These are phyloP conservation scores for Chlorella sp. DNA, from an alignment of 139 green algal species.

Conservation along the genomic window DNA sequence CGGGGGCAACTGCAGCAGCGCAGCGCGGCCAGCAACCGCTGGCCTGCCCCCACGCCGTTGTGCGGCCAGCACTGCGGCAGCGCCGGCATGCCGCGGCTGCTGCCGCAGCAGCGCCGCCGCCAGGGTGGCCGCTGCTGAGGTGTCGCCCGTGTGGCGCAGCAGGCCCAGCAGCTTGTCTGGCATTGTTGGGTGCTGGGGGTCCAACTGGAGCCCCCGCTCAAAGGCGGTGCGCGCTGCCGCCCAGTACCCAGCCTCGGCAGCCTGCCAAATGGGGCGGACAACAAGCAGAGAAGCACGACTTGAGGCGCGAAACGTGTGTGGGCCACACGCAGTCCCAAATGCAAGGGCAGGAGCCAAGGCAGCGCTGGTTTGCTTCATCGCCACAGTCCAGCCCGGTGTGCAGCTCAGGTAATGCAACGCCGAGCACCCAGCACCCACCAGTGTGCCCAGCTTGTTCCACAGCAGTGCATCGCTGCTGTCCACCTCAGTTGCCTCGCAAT, in stretches of 20 bases:
- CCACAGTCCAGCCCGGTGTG: neutral
- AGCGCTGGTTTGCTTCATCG: no score
- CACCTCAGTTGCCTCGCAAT: conserved; percentile 14
- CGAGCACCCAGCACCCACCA: conserved; percentile 9
- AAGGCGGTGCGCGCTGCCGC: conserved; percentile 29
- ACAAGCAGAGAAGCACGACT: neutral
- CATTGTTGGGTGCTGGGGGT: conserved; percentile 37
- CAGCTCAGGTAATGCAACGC: neutral
- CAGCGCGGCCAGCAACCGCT: neutral
- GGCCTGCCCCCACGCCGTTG: no score
- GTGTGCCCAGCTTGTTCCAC: conserved; percentile 37
- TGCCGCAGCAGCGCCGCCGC: conserved; percentile 13
- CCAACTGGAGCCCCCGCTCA: conserved; percentile 23
- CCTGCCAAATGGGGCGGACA: neutral
- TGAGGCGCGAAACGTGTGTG: neutral
- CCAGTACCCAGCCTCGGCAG: conserved; percentile 28
- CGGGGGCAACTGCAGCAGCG: conserved; percentile 22
- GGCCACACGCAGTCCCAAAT: no score
- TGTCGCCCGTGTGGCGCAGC: conserved; percentile 36
- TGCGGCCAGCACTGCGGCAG: neutral
- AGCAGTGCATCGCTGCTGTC: conserved; percentile 27
- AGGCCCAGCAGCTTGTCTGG: conserved; percentile 43
- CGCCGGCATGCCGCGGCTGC: neutral
- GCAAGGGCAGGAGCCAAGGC: neutral
- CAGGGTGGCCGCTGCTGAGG: neutral